Base-by-base conservation (phyloP, 495 filamentous ascomycete genomes). In the Ramalina intermedia region DNA sequence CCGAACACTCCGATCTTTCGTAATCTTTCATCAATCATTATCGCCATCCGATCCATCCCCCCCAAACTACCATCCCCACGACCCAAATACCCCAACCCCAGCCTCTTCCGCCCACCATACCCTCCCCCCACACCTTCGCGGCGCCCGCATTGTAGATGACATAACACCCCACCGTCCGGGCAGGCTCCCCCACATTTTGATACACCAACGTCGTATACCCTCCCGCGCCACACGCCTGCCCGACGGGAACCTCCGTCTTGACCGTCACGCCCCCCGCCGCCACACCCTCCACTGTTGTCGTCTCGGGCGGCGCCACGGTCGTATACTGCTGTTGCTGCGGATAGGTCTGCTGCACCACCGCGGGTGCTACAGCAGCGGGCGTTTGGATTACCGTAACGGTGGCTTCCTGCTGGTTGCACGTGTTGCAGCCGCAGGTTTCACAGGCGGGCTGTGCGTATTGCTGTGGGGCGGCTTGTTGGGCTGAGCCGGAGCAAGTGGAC, bases 131-230 rank as follows among this genome's bases (percentile, higher is more conserved):
- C 23, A 39, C 35, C 9, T 16, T 48, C 6, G 18, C 45, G 2
- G 29, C 45, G 4, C 48, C 53, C 11, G 36, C 45, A 18, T 55
- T 46, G 27, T 48, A 47, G n/a, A 55, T 51, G 23, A 52, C 45
- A 48, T 51, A 29, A 37, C 53, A 51, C n/a, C 49, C 49, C 35
- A 51, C 53, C 21, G 41, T 48, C 37, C 38, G 35, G 13, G 39
- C 45, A 4, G 53, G 49, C 33, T 12, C 27, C 21, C 53, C 53
- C 1, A 55, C 53, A 21, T 51, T 51, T 33, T 29, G 38, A 29
- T 51, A 35, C 13, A 43, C 43, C 24, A 55, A 21, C 27, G 53
- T 55, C 24, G 33, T 55, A 41, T 55, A 55, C 14, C 53, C 53
- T 3, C 29, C 36, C 17, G 16, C 29, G 13, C 44, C 44, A 47